A percentile compares a stretch with the other conserved stretches of the same genome.
These are phyloP conservation scores for Mortierella sp. DNA, from an alignment of 371 early-diverging fungal species.

Conservation along the genomic window DNA sequence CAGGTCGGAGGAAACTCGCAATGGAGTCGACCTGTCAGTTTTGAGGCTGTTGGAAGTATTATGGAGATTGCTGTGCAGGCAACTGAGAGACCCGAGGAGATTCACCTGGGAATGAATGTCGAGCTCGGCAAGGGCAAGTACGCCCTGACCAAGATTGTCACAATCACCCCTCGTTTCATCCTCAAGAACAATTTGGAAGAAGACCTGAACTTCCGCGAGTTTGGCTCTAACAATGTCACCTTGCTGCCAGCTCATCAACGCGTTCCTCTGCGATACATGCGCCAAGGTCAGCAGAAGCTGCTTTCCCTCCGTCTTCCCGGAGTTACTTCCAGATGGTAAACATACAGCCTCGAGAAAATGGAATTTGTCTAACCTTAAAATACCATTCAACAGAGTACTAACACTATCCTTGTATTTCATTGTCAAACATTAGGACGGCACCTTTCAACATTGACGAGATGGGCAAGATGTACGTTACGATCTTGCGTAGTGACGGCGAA, in stretches of 20 bases:
- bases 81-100: conserved; percentile 66
- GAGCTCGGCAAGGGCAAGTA: conserved; percentile 83
- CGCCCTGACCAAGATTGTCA: conserved; percentile 87
- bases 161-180: conserved; percentile 93
- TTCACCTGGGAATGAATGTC: conserved; percentile 89
- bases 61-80: conserved; percentile 84
- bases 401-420: not conserved
- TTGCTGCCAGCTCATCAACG: conserved; percentile 71
- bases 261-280: conserved; percentile 80
- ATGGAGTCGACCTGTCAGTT: conserved; percentile 95
- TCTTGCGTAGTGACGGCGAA: conserved; percentile 68
- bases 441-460: conserved; percentile 92
- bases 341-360: not conserved
- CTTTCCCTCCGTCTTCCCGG: conserved; percentile 82
- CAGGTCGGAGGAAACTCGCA: conserved; percentile 82
- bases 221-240: conserved; percentile 67
- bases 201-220: conserved; percentile 84
- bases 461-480: conserved; percentile 86
- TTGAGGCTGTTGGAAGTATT: conserved; percentile 94
- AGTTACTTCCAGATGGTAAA: conserved; percentile 83
- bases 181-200: conserved; percentile 85
- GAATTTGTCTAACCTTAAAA: not conserved
- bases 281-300: conserved; percentile 72
- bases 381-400: not conserved
- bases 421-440: conserved; percentile 73